Evolutionary conservation across 345 rosid genomes (phyloP), one percentile per base, ranked within the genome.

Genomic region (Eucalyptus virginea): DNA sequence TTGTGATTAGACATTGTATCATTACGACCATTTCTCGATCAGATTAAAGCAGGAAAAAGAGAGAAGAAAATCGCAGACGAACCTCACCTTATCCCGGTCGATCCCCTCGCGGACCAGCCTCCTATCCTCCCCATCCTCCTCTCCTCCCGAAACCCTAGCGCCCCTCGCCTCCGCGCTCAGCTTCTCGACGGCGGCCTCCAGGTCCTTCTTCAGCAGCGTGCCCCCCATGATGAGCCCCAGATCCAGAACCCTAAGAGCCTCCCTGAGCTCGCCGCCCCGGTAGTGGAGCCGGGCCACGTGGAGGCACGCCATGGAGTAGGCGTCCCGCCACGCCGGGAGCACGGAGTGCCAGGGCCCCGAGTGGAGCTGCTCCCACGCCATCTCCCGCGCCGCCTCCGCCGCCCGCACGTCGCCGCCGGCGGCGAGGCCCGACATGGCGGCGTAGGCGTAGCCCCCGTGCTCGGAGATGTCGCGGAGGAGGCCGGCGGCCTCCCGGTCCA

Each of bases 321-420:
- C 99, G 87, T 98, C 99, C 30, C 99, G 98, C 99, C 99, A 98
- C 6, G 94, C 95, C 4, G 99, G 99, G 48, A 96, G 96, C 88
- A 98, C 99, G 4, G 98, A 96, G 92, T 96, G 96, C 99, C 99
- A 98, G 19, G 99, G 99, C 32, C 99, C 99, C 2, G 97, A 98
- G 92, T 98, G 99, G 86, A 98, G 98, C 94, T 97, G 99, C 96
- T 98, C 99, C 99, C 99, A 98, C 10, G 99, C 98, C 99, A 98
- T 94, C 92, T 98, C 99, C 69, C 94, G 94, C 86, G 99, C 97
- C 50, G 95, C 98, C 96, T 98, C 99, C 34, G 99, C 99, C 40
- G 99, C 96, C n/a, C 97, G 91, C 80, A 88, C 89, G 93, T 98
- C 98, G 15, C 97, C 99, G 69, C 94, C 62, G 58, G 92, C 94